Evolutionary conservation across 2,329 filamentous ascomycete genomes (phyloP).

Genomic region (Tolypocladium paradoxum): DNA sequence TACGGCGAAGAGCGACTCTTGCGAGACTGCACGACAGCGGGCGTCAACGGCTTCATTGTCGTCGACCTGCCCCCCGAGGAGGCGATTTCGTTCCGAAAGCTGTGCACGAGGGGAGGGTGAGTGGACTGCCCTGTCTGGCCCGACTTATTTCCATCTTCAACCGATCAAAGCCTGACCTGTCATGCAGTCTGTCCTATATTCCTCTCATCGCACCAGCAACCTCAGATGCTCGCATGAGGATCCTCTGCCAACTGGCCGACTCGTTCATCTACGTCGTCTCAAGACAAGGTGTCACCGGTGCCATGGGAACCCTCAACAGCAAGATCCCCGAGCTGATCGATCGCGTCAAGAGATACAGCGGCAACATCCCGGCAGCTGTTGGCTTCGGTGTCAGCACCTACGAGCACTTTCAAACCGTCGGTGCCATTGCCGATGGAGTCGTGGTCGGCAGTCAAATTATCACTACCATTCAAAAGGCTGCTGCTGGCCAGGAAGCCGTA

Average conservation of each 20-base stretch:
- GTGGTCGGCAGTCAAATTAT: slow-evolving; percentile 96
- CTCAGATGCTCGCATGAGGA: slow-evolving; percentile 84
- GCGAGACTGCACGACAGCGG: slow-evolving; percentile 70
- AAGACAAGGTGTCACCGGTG: slow-evolving; percentile 91
- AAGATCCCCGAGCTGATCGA: slow-evolving; percentile 72
- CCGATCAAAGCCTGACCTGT: not conserved
- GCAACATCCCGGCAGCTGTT: slow-evolving; percentile 80
- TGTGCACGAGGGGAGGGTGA: slow-evolving; percentile 67
- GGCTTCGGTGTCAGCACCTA: slow-evolving; percentile 94
- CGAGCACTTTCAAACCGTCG: slow-evolving; percentile 84
- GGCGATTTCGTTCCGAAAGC: slow-evolving; percentile 79
- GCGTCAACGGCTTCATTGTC: slow-evolving; percentile 93
- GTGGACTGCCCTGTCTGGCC: slow-evolving; percentile 14
- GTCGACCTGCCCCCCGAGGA: slow-evolving; percentile 94
- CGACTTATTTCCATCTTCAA: not conserved
- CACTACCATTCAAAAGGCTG: slow-evolving; percentile 48
- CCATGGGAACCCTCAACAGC: slow-evolving; percentile 69
- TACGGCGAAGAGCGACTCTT: slow-evolving; percentile 90
- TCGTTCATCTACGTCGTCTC: slow-evolving; percentile 99
- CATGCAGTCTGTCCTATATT: slow-evolving; percentile 71
- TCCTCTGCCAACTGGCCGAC: slow-evolving; percentile 92
- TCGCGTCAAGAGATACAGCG: slow-evolving; percentile 85
- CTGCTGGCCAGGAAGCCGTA: slow-evolving; percentile 34
- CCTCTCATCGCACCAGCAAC: slow-evolving; percentile 94
- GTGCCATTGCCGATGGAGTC: slow-evolving; percentile 79